Base-by-base conservation (phyloP, 1,284 basidiomycete genomes). In the Cryptococcus floricola region DNA sequence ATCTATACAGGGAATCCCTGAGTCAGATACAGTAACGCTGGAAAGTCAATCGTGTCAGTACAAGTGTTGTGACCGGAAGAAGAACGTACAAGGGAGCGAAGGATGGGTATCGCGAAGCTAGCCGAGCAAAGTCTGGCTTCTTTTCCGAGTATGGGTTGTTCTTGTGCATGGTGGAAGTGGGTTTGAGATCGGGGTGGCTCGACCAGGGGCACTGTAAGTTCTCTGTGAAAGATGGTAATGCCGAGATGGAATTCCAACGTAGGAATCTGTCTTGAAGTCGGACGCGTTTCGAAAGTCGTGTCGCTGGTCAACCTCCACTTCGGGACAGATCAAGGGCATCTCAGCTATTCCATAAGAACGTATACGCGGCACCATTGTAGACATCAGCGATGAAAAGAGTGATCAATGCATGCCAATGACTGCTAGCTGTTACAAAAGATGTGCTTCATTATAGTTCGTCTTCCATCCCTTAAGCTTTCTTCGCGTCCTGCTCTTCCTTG, bases 111-210 rank as follows among this genome's bases (percentile, higher is more conserved):
- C 71, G 73, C 4, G 79, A 69, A 0, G 87, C 85, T 2, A 94
- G 81, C 16, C 73, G 65, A 2, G 67, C 55, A 67, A 93, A 93
- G 74, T 91, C 82, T 0, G 85, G 85, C 0, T 83, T 80, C 2
- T 63, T 71, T n/a, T 51, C 44, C 3, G 43, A 43, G 58, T 80
- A 80, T 0, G 67, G 75, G 56, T 78, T 80, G 37, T 60, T 57
- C 5, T 70, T 65, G 56, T 77, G 76, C 77, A 78, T 78, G 16
- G 18, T 14, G 31, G 4, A 37, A 28, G n/a, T n/a, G 14, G 23
- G 23, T 2, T 23, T 23, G 23, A 23, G 23, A 23, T 1, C 23
- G 23, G 23, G 23, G 23, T 23, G 23, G 23, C 1, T 23, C 23
- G 23, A 23, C 3, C 23, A 23, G 23, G 23, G 23, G 23, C 23